phyloP scores from a whole-genome alignment of 768 basidiomycete genomes.

The Tulasnella sp. region DNA sequence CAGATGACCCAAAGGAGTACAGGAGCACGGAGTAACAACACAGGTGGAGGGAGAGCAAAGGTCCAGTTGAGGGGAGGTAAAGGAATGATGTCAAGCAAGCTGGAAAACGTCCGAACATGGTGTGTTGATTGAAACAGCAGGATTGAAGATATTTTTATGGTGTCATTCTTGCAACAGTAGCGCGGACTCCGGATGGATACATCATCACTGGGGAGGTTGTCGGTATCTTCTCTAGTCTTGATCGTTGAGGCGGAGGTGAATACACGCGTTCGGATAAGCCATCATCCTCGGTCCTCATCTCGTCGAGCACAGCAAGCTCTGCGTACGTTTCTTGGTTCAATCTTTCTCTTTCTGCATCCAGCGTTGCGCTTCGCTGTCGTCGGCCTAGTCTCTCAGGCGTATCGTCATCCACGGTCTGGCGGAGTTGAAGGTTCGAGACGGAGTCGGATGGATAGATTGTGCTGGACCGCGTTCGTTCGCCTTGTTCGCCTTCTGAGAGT shows the following conservation, averaged over 20 bases:
- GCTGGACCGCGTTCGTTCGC: too few relatives aligned
- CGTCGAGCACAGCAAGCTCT: neutral
- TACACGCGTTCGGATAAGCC: neutral
- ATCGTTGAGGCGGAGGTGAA: conserved; percentile 4
- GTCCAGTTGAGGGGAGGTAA: too few relatives aligned
- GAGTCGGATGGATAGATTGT: conserved; percentile 4
- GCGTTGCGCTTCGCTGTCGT: neutral
- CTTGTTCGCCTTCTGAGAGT: neutral
- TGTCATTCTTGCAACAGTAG: neutral
- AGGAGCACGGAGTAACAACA: neutral
- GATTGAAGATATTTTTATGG: neutral
- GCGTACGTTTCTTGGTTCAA: neutral
- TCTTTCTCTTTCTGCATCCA: neutral
- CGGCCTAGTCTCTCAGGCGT: neutral
- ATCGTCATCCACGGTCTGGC: neutral
- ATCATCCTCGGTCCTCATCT: neutral
- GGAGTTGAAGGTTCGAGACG: neutral
- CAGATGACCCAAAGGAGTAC: neutral
- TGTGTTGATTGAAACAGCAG: too few relatives aligned
- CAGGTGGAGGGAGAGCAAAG: neutral
- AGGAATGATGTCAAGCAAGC: too few relatives aligned
- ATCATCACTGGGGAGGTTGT: conserved; percentile 5
- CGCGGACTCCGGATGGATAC: neutral
- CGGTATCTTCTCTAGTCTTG: conserved; percentile 3
- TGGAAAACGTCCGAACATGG: too few relatives aligned